phyloP scores from a whole-genome alignment of 176 grass and related monocot genomes.

The Oropetium thomaeum region DNA sequence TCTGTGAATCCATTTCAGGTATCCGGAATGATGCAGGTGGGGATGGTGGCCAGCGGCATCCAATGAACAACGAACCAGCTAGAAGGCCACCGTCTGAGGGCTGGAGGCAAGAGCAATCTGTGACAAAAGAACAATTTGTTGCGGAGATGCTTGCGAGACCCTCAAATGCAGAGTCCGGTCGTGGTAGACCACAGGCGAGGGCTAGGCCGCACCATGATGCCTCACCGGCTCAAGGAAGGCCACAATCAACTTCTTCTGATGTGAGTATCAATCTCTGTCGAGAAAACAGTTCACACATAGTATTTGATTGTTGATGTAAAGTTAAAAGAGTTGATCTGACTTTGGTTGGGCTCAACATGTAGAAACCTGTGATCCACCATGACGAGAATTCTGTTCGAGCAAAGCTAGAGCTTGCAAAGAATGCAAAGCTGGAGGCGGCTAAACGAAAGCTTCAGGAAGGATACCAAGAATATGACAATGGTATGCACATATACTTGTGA shows the following conservation, averaged over 20 bases:
- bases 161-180: conserved; percentile 26
- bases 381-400: conserved; percentile 43
- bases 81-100: conserved; percentile 7
- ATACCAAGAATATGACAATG: conserved; percentile 68
- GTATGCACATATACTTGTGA: conserved; percentile 4
- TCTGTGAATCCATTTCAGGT: conserved; percentile 27
- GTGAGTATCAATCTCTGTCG: conserved; percentile 24
- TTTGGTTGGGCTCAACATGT: background rate
- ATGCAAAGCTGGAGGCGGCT: conserved; percentile 46
- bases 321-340: background rate
- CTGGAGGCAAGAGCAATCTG: conserved; percentile 51
- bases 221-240: conserved; percentile 36
- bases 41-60: background rate
- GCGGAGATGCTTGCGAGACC: conserved; percentile 33
- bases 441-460: conserved; percentile 72
- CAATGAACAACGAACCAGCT: conserved; percentile 19
- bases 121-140: conserved; percentile 35
- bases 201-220: conserved; percentile 37
- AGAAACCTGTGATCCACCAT: conserved; percentile 23
- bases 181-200: conserved; percentile 35
- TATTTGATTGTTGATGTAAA: background rate
- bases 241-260: conserved; percentile 23
- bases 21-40: background rate
- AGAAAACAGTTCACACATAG: background rate
- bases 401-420: conserved; percentile 48